Percentiles rank a stretch among this genome's conserved stretches.
Conservation (phyloP, 805 yeast genomes). For the Kazachstania psychrophila region DNA sequence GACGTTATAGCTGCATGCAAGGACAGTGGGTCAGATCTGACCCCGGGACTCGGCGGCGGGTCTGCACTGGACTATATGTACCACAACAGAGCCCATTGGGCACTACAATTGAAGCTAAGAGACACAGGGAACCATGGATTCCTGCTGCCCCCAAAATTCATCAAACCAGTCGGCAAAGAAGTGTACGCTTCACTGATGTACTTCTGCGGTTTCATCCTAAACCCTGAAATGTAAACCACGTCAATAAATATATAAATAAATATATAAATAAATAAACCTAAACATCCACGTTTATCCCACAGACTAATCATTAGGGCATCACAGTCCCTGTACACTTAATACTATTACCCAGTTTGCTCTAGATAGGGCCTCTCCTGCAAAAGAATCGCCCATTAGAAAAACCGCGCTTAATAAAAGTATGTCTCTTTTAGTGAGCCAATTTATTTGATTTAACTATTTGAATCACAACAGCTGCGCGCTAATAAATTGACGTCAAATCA, state of each 20-base stretch:
- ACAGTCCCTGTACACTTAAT: too few species aligned
- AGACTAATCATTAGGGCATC: too few species aligned
- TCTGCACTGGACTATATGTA: constrained; percentile 78
- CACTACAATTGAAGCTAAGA: constrained; percentile 71
- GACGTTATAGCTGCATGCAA: constrained; percentile 69
- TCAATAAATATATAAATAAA: background rate
- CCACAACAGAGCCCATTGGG: constrained; percentile 73
- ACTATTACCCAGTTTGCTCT: too few species aligned
- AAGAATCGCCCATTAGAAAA: too few species aligned
- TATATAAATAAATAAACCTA: background rate
- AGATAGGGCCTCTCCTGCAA: too few species aligned
- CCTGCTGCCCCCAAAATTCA: constrained; percentile 59
- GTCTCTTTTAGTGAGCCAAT: too few species aligned
- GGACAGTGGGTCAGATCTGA: constrained; percentile 64
- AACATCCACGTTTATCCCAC: background rate
- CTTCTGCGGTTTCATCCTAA: constrained; percentile 47
- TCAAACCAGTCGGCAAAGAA: constrained; percentile 71
- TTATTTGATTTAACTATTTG: too few species aligned
- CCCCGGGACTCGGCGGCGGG: constrained; percentile 72
- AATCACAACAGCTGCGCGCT: too few species aligned
- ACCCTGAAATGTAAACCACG: constrained; percentile 32
- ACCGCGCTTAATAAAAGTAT: too few species aligned
- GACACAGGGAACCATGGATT: constrained; percentile 82
- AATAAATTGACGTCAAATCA: too few species aligned
- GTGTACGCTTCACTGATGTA: constrained; percentile 58